Conservation (phyloP, 2,329 filamentous ascomycete species). For the Harringtonia lauricola region DNA sequence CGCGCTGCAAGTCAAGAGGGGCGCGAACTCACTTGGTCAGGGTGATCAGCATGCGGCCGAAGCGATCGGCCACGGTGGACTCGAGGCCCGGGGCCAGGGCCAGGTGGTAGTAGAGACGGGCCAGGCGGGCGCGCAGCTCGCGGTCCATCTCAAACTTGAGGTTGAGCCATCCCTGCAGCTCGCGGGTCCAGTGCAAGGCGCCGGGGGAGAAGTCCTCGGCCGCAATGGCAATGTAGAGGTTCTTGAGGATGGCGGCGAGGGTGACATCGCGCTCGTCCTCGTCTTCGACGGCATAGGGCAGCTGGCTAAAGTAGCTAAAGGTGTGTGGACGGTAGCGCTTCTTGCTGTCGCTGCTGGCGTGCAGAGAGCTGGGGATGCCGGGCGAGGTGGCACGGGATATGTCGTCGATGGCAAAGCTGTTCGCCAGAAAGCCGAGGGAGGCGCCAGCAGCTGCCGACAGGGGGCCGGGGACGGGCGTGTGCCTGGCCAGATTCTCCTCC, state of each 20-base stretch:
- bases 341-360: conserved; percentile 38
- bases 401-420: conserved; percentile 43
- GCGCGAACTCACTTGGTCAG: conserved; percentile 62
- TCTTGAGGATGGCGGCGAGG: conserved; percentile 78
- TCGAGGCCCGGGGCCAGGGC: conserved; percentile 84
- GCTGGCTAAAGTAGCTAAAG: conserved; percentile 82
- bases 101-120: conserved; percentile 90
- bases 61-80: conserved; percentile 69
- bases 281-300: conserved; percentile 82
- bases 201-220: conserved; percentile 91
- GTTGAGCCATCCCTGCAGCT: conserved; percentile 88
- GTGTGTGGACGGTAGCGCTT: conserved; percentile 74
- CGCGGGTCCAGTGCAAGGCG: conserved; percentile 91
- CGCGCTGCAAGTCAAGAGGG: neutral
- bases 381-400: conserved; percentile 82
- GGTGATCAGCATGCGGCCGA: conserved; percentile 92
- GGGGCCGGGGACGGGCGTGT: conserved; percentile 17
- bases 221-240: conserved; percentile 84
- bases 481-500: conserved; percentile 21
- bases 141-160: conserved; percentile 95
- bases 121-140: conserved; percentile 70
- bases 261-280: conserved; percentile 67
- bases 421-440: conserved; percentile 25
- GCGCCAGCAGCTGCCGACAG: conserved; percentile 25
- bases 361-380: conserved; percentile 45